Base-by-base conservation (phyloP, 345 rosid species). In the Eucalyptus urophylla region DNA sequence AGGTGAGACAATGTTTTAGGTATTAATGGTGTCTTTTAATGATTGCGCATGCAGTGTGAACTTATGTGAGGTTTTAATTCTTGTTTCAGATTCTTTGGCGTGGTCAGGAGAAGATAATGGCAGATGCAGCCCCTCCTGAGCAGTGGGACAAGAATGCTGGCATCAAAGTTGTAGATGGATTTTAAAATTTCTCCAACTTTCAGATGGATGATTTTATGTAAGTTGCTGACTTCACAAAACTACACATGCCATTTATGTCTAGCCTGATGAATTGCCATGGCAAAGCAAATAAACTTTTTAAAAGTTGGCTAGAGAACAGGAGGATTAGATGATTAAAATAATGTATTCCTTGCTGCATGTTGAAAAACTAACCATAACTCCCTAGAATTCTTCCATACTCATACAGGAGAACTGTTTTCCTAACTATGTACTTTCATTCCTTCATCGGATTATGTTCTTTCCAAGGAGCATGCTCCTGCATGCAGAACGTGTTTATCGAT, bases 131-230 rank as follows among this genome's bases (percentile, higher is more conserved):
- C n/a, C 76, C 98, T 83, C 96, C 97, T 13, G 97, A 95, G 86
- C 97, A 94, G 31, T 96, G 96, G 94, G 99, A 93, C 91, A 93
- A 88, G 90, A 90, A 91, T 85, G 97, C 97, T 3, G 96, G 97
- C 91, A 92, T 94, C 81, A 92, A 90, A 92, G 91, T 88, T 22
- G 87, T 86, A 60, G 96, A 94, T 51, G 92, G 91, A 81, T 86
- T 90, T 87, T 88, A 25, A 25, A 40, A 45, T 6, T 19, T 65
- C 29, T 72, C 47, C n/a, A 86, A 49, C n/a, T 53, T 40, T 86
- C 87, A 45, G 33, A 21, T 31, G 65, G 44, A 86, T 25, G 27
- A 86, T 50, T 49, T n/a, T 86, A 50, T 19, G 56, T 37, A 2
- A 50, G 62, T 53, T 58, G 17, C 83, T 37, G 83, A 21, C 83